Evolutionary conservation across 2,329 filamentous ascomycete species (phyloP).

Genomic region (Trichoderma asperellum): DNA sequence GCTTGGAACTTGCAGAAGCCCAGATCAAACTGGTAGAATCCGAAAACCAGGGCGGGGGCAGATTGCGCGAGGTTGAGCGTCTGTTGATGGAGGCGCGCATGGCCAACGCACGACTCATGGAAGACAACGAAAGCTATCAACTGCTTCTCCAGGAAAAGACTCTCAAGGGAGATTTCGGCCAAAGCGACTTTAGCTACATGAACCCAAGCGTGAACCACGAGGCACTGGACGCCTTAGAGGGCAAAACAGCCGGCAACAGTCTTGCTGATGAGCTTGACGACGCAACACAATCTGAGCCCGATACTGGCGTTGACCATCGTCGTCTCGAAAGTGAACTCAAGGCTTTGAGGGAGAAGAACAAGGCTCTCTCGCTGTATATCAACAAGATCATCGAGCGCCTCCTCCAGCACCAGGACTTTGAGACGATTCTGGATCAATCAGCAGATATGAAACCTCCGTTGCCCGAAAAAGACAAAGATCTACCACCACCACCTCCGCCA

Average conservation of each 20-base stretch:
- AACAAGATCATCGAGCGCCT: conserved; percentile 98
- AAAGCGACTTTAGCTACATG: conserved; percentile 77
- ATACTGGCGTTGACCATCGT: conserved; percentile 58
- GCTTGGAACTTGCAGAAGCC: conserved; percentile 89
- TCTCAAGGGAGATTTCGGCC: conserved; percentile 88
- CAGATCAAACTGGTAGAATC: conserved; percentile 95
- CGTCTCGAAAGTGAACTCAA: conserved; percentile 79
- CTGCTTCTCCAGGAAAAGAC: conserved; percentile 93
- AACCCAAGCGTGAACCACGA: conserved; percentile 63
- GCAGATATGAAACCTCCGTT: conserved; percentile 52
- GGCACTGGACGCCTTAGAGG: conserved; percentile 66
- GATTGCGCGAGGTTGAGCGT: conserved; percentile 86
- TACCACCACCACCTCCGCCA: conserved; percentile 67
- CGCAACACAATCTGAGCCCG: conserved; percentile 53
- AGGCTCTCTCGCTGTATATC: conserved; percentile 95
- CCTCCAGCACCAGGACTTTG: conserved; percentile 91
- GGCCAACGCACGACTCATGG: conserved; percentile 94
- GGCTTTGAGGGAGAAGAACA: conserved; percentile 88
- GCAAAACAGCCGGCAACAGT: conserved; percentile 56
- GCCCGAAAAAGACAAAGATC: conserved; percentile 75
- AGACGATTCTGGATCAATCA: conserved; percentile 86
- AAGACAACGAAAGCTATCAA: conserved; percentile 98
- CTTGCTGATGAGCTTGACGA: conserved; percentile 82
- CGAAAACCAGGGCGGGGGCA: conserved; percentile 88
- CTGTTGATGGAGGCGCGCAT: conserved; percentile 89